These are phyloP conservation scores for Croton setiger DNA, from an alignment of 441 rosid genomes.

Conservation along the genomic window DNA sequence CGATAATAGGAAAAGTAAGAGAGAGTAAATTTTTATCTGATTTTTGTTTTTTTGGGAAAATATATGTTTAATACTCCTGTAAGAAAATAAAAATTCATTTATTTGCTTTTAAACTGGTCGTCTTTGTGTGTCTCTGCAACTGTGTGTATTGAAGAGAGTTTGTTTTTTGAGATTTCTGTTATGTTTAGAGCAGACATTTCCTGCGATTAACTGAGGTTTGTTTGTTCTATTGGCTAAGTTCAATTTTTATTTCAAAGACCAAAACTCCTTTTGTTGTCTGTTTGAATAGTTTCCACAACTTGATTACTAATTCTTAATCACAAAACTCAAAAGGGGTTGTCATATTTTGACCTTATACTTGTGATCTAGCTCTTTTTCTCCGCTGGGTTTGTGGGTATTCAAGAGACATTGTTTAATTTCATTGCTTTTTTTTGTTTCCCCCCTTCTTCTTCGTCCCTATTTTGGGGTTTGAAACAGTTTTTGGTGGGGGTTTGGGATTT, in stretches of 20 bases:
- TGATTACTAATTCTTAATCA: not conserved
- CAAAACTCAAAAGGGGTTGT: slow-evolving; percentile 1
- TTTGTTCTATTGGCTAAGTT: slow-evolving; percentile 6
- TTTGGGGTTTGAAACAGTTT: slow-evolving; percentile 3
- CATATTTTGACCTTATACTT: slow-evolving; percentile 25
- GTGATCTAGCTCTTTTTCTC: slow-evolving; percentile 31
- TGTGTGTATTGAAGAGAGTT: not conserved
- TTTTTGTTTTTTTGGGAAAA: not conserved
- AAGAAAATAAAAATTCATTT: not conserved
- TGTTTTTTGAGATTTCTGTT: slow-evolving; percentile 20
- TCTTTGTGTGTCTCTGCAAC: slow-evolving; percentile 14
- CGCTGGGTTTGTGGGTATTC: slow-evolving; percentile 26
- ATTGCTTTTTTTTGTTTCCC: slow-evolving; percentile 15
- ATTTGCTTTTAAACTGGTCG: slow-evolving; percentile 20
- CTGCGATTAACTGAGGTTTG: slow-evolving; percentile 33
- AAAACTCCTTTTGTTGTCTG: slow-evolving; percentile 4
- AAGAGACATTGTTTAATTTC: slow-evolving; percentile 22
- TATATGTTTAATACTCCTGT: not conserved
- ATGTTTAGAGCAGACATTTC: slow-evolving; percentile 26
- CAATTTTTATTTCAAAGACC: not conserved
- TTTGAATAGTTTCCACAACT: slow-evolving; percentile 2
- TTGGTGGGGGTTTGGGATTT: slow-evolving; percentile 24
- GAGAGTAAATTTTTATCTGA: not conserved
- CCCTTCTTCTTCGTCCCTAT: not conserved
- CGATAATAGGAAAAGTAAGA: slow-evolving; percentile 19